Base-by-base conservation (phyloP, 2,329 filamentous ascomycete genomes). In the Aaosphaeria arxii region DNA sequence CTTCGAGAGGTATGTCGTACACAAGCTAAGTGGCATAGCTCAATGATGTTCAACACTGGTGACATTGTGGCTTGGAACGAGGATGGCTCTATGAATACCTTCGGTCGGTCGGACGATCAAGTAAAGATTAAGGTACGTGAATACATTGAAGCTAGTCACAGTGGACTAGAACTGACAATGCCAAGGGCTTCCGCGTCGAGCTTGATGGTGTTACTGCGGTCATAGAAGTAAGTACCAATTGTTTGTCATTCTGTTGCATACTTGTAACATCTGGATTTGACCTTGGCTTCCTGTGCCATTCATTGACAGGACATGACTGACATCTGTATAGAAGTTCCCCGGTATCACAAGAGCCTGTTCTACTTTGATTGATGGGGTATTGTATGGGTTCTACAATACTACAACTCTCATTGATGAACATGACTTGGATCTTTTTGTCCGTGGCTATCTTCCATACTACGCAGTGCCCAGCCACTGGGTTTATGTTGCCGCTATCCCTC, bases 21-120 rank as follows among this genome's bases (percentile, higher is more conserved):
- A 6, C 5, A 7, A 41, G 30, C 45, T 46, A 17, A 46, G 39
- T 11, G 5, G 5, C 28, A 3, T 29, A 67, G 63, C 3, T 64
- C 61, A 2, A 70, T 69, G 54, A 83, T 84, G 77, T 84, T 81
- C 65, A 80, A 81, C 56, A 84, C 82, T 1, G 82, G 81, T 5
- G 82, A 85, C 54, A 71, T 84, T 24, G 80, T 77, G 13, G 71
- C 72, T 9, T 84, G 81, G 80, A 71, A 72, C 35, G 59, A 70
- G 2, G 75, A 81, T 55, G 81, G 82, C 7, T 74, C 72, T 29
- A 69, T 85, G 35, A 73, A 81, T 40, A 80, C 78, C 24, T 73
- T 82, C 32, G 81, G 82, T 4, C 75, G 81, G 33, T 72, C 72
- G n/a, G 82, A 85, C 54, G 81, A 84, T 50, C 82, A 84, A 58